Base-by-base conservation (phyloP, 176 grass and related monocot genomes). In the Pharus latifolius region DNA sequence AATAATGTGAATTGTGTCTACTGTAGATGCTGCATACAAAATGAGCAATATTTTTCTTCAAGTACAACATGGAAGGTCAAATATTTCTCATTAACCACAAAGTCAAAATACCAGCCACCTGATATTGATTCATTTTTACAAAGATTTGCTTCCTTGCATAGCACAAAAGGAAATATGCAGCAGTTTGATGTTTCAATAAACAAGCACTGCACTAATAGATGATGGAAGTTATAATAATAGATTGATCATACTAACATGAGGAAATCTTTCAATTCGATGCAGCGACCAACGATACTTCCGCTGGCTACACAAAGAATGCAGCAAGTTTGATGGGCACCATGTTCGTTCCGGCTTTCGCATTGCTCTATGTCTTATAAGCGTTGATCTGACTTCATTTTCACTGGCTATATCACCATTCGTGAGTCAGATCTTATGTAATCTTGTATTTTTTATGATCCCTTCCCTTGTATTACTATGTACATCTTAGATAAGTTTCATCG, bases 281-380 rank as follows among this genome's bases (percentile, higher is more conserved):
- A 80, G 83, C 70, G 76, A 57, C n/a, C 38, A 5, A 4, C 19
- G 42, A 66, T n/a, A 56, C 62, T 32, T 67, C 69, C 19, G 27
- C 64, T 75, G 48, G 70, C 32, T 80, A 62, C 53, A 67, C 69
- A 35, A 80, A 75, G 40, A 56, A 64, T 42, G 20, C 83, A 76
- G 56, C 56, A 49, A 85, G 43, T 76, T 51, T 80, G 55, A 34
- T 70, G 64, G 49, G 24, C 10, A 64, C 47, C 20, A 15, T 70
- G 56, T 24, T 80, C 30, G 57, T 81, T 27, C 71, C 71, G 3
- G 20, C 35, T 34, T 76, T 63, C 63, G 71, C 31, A 19, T 76
- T 86, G 66, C 35, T 86, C 25, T 65, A 19, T 70, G 33, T 41
- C 57, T 71, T 85, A 40, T 85, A 80, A 69, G 25, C 34, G 62